Evolutionary conservation across 352 stramenopile species (phyloP).

Genomic region (Globisporangium nagaii): DNA sequence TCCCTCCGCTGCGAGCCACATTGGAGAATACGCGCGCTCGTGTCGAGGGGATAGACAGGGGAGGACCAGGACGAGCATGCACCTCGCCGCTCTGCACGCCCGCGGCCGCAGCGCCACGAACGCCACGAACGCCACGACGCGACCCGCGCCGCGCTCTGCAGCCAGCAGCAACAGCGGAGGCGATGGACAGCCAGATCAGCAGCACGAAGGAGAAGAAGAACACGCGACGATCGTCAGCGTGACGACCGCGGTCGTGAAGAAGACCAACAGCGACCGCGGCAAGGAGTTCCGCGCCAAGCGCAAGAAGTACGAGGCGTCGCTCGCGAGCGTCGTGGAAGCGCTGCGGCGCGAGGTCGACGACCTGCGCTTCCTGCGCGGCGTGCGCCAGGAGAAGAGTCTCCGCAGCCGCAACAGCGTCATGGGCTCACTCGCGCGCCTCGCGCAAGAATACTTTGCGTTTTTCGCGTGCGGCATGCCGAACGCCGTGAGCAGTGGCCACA

Average conservation of each 20-base stretch:
- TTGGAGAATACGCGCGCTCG: too few relatives aligned
- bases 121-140: too few relatives aligned
- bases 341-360: conserved; percentile 43
- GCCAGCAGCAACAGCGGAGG: neutral
- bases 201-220: neutral
- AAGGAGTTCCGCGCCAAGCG: conserved; percentile 51
- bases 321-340: conserved; percentile 26
- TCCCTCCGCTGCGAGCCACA: too few relatives aligned
- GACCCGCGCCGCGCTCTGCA: too few relatives aligned
- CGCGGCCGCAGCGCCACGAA: too few relatives aligned
- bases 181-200: neutral
- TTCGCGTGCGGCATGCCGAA: conserved; percentile 40
- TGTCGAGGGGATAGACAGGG: too few relatives aligned
- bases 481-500: conserved; percentile 13
- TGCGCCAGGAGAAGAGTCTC: conserved; percentile 38
- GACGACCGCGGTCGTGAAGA: conserved; percentile 6
- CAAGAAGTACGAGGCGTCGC: conserved; percentile 37
- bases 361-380: conserved; percentile 29
- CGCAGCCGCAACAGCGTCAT: conserved; percentile 21
- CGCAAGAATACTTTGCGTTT: conserved; percentile 41
- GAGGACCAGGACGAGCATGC: too few relatives aligned
- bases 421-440: conserved; percentile 37
- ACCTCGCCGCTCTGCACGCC: too few relatives aligned
- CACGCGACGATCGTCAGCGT: neutral
- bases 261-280: conserved; percentile 64